Percentiles rank a stretch among this genome's conserved stretches.
These are phyloP conservation scores for Talaromyces wortmannii DNA, from an alignment of 495 filamentous ascomycete genomes.

Conservation along the genomic window DNA sequence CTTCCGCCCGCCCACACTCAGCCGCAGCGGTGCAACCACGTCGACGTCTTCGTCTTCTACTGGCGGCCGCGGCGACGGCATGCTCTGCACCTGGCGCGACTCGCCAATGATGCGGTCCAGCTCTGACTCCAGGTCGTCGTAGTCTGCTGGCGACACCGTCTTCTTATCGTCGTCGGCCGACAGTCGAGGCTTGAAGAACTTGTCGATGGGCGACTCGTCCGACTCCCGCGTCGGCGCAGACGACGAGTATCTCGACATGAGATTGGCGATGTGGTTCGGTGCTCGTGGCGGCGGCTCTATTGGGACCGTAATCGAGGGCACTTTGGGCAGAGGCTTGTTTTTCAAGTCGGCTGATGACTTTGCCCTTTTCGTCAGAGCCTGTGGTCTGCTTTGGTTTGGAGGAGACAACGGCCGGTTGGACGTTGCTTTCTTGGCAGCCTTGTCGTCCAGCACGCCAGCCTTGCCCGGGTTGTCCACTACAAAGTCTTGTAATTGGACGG, in stretches of 20 bases:
- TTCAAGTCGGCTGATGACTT: slow-evolving; percentile 18
- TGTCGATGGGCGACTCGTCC: slow-evolving; percentile 8
- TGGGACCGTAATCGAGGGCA: neutral
- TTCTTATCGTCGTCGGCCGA: slow-evolving; percentile 2
- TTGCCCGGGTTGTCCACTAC: slow-evolving; percentile 28
- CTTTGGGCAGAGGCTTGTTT: slow-evolving; percentile 44
- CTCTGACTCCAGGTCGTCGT: neutral
- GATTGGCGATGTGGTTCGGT: slow-evolving; percentile 20
- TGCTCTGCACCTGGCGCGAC: neutral
- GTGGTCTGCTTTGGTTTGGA: too few relatives aligned
- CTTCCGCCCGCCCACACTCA: neutral
- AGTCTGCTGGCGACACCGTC: neutral
- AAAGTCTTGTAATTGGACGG: neutral
- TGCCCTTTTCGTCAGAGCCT: slow-evolving; percentile 7
- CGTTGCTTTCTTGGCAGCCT: neutral
- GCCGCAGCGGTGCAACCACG: neutral
- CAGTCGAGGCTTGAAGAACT: slow-evolving; percentile 9
- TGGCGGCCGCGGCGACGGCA: neutral
- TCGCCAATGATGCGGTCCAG: neutral
- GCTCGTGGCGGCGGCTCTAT: slow-evolving; percentile 21
- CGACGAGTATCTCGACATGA: slow-evolving; percentile 13
- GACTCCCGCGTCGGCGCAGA: slow-evolving; percentile 14
- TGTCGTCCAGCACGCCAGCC: slow-evolving; percentile 38
- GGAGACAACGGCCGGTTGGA: too few relatives aligned
- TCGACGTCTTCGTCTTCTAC: neutral